These are phyloP conservation scores for Tuber calosporum DNA, from an alignment of 495 filamentous ascomycete genomes.

Conservation along the genomic window DNA sequence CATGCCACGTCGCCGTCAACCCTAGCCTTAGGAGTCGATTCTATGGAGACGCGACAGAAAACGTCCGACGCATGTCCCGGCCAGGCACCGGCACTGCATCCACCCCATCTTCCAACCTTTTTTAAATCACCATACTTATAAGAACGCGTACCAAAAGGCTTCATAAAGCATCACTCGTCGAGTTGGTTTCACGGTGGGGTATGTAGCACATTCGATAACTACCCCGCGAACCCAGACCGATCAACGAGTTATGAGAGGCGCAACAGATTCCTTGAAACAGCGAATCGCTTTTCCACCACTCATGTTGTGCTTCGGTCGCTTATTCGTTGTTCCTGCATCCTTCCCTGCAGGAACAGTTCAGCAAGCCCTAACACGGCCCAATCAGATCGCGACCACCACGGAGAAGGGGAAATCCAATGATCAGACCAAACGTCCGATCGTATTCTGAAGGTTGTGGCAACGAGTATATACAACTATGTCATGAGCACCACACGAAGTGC, in stretches of 20 bases:
- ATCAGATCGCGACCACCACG: not conserved
- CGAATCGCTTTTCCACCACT: not conserved
- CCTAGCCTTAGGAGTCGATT: not conserved
- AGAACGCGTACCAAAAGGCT: not conserved
- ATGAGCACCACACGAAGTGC: not conserved
- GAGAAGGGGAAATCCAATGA: not conserved
- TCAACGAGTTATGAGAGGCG: not conserved
- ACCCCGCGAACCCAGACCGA: not conserved
- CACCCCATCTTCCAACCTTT: not conserved
- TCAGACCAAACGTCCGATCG: not conserved
- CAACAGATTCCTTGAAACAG: not conserved
- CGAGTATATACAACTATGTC: not conserved
- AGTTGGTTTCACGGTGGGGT: not conserved
- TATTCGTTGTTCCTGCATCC: not conserved
- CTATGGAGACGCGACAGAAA: not conserved
- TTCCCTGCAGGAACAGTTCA: not conserved
- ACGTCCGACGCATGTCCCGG: not conserved
- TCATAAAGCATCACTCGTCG: not conserved
- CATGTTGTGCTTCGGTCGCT: not conserved
- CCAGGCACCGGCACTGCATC: not conserved
- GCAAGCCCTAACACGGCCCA: not conserved
- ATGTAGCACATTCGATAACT: not conserved
- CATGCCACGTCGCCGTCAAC: not conserved
- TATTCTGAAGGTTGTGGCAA: not conserved
- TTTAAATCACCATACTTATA: not conserved